Conservation (phyloP, 208 protist genomes). For the Trypanosoma platydactyli region DNA sequence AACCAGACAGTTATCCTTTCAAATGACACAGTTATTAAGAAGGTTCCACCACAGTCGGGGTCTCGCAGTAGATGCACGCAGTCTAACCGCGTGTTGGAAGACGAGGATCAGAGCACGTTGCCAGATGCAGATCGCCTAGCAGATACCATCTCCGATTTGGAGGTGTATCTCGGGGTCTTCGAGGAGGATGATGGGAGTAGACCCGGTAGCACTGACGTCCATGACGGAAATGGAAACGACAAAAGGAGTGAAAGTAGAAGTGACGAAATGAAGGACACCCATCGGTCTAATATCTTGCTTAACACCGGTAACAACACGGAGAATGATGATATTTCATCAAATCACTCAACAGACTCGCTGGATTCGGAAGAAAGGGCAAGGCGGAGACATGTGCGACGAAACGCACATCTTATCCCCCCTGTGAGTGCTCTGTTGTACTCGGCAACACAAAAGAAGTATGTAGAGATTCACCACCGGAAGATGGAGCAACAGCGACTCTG, state of each 20-base stretch:
- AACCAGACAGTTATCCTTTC: neutral
- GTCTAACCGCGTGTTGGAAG: neutral
- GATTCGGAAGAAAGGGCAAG: neutral
- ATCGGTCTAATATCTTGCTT: too few relatives aligned
- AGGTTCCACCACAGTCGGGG: neutral
- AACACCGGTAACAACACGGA: neutral
- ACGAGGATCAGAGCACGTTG: neutral
- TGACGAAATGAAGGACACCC: neutral
- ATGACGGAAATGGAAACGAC: neutral
- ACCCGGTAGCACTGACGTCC: neutral
- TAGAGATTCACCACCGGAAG: conserved; percentile 33
- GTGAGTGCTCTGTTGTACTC: conserved; percentile 6
- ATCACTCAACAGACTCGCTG: neutral
- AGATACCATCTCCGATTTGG: conserved; percentile 33
- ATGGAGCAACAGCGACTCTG: conserved; percentile 29
- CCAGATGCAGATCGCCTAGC: conserved; percentile 11
- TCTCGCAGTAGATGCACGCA: neutral
- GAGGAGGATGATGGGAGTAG: conserved; percentile 29
- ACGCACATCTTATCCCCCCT: conserved; percentile 20
- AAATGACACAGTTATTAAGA: conserved; percentile 20
- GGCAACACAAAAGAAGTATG: conserved; percentile 22
- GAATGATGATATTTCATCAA: neutral
- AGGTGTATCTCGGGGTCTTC: conserved; percentile 30
- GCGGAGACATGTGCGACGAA: conserved; percentile 7
- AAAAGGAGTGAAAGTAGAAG: neutral